These are phyloP conservation scores for Primulina tabacum DNA, from an alignment of 257 asterid species.

Conservation along the genomic window DNA sequence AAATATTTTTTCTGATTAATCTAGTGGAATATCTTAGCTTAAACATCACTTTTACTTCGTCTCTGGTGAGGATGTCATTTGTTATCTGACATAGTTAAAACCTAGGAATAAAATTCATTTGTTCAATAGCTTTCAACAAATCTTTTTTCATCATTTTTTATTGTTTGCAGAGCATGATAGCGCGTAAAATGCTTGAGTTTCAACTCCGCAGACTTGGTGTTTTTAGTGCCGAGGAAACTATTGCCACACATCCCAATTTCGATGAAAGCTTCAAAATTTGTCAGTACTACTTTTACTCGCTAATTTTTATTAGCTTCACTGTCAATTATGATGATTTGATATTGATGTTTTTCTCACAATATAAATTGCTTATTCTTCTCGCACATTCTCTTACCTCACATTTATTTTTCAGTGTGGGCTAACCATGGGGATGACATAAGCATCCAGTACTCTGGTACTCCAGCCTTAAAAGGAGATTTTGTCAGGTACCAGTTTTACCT, in stretches of 20 bases:
- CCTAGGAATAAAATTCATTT: neutral
- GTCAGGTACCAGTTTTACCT: constrained; percentile 59
- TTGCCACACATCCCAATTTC: constrained; percentile 59
- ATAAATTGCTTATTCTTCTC: constrained; percentile 22
- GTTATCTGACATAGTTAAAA: neutral
- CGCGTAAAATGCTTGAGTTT: constrained; percentile 84
- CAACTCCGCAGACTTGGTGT: constrained; percentile 88
- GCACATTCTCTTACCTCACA: constrained; percentile 24
- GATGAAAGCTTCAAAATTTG: constrained; percentile 70
- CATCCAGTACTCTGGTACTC: constrained; percentile 93
- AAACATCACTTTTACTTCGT: neutral
- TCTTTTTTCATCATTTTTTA: constrained; percentile 7
- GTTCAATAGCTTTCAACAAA: neutral
- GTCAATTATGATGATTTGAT: constrained; percentile 8
- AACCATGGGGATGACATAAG: constrained; percentile 94
- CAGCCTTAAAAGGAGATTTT: constrained; percentile 94
- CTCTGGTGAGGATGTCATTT: neutral
- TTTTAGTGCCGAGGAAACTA: constrained; percentile 64
- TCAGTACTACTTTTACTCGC: constrained; percentile 35
- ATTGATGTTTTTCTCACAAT: constrained; percentile 19
- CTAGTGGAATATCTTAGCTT: neutral
- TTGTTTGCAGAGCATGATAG: constrained; percentile 77
- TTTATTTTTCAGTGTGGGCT: constrained; percentile 80
- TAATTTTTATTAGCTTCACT: constrained; percentile 10
- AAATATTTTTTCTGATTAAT: neutral